Evolutionary conservation across 148 eudicot species (phyloP), one percentile per base, ranked within the genome.

Genomic region (Rhododendron kiyosumense): DNA sequence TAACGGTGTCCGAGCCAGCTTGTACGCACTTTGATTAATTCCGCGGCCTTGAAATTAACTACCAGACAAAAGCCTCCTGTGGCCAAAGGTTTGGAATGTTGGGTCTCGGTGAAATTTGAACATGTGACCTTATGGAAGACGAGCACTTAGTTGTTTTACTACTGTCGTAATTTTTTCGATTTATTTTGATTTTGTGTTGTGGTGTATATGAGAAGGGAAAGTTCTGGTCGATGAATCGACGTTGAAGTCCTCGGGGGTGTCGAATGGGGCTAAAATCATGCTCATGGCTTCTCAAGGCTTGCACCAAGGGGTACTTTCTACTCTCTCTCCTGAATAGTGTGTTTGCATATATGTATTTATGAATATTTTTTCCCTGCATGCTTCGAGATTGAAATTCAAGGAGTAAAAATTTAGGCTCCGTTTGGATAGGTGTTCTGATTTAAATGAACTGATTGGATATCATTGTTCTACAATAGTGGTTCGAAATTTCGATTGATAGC

Each of bases 231-330:
- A 94, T 84, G 92, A 91, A 10, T 81, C 87, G 83, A 93, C 93
- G 67, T 86, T 97, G 89, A 89, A 78, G 30, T 91, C 95, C 24
- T 91, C 88, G 45, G 87, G 52, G 34, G 89, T 93, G 71, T 75
- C 77, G 0, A 59, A 89, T 90, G 94, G 93, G 46, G 91, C 95
- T 49, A 97, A 97, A 87, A 87, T 97, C 88, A 95, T 95, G 98
- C 96, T 97, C 84, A 88, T 95, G 91, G 99, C 98, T 82, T 81
- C 96, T 63, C 93, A 91, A 46, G 99, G 99, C 52, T 85, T 95
- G 54, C 98, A 94, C 84, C 99, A 97, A 93, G 99, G 98, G 96
- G 99, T 96, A 91, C 15, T 77, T 63, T 54, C 34, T 38, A 20
- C 46, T 14, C 14, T 15, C 14, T 14, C 17, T 18, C 38, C 13